Percentiles rank a stretch among this genome's conserved stretches.
phyloP scores from a whole-genome alignment of 2,329 filamentous ascomycete species.

The Thyridium curvatum region DNA sequence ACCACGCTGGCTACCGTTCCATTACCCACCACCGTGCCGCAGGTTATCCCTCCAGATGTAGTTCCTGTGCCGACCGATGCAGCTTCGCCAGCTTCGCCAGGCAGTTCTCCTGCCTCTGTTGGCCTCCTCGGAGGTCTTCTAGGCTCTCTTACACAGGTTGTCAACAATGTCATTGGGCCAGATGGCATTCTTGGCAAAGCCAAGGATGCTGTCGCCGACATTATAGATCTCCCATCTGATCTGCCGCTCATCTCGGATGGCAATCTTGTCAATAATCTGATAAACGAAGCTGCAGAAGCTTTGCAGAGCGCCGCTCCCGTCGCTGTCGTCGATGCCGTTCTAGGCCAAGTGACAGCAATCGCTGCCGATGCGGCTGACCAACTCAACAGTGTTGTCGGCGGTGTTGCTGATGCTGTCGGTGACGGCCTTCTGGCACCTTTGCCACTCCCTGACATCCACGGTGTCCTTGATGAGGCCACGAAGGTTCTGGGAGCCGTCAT shows the following conservation, averaged over 20 bases:
- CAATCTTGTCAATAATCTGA: too few relatives aligned
- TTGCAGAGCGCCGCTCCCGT: neutral
- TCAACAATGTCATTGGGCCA: too few relatives aligned
- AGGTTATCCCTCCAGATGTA: neutral
- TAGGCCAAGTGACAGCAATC: neutral
- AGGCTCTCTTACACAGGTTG: too few relatives aligned
- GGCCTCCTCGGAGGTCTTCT: too few relatives aligned
- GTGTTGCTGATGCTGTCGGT: neutral
- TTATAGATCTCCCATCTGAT: too few relatives aligned
- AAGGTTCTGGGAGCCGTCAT: too few relatives aligned
- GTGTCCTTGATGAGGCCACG: too few relatives aligned
- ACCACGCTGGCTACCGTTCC: neutral
- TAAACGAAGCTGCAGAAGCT: too few relatives aligned
- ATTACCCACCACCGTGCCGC: neutral
- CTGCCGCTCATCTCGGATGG: too few relatives aligned
- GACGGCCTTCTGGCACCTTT: neutral
- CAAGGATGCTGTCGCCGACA: too few relatives aligned
- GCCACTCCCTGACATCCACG: neutral
- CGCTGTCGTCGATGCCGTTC: neutral
- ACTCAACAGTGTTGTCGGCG: neutral
- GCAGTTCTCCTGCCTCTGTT: neutral
- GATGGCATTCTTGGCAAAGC: too few relatives aligned
- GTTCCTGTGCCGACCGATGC: neutral
- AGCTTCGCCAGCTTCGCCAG: neutral
- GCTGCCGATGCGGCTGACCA: neutral